A percentile compares a stretch with the other conserved stretches of the same genome.
Evolutionary conservation across 331 rosid species (phyloP).

Genomic region (Malus hybrid): DNA sequence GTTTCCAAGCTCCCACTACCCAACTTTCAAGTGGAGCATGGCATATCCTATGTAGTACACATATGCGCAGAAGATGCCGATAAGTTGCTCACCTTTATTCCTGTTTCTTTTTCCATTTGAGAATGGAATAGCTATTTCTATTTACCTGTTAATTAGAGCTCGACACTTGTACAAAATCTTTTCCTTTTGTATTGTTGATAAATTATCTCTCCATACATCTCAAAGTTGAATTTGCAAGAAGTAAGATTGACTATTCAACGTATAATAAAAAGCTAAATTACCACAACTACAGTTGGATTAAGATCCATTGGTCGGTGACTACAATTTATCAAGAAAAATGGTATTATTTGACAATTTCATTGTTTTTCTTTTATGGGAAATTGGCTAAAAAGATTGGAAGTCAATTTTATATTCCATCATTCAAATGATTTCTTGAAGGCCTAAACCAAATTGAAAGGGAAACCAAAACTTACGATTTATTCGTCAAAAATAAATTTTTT

Average conservation of each 20-base stretch:
- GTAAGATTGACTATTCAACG: not conserved
- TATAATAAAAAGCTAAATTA: too few species aligned
- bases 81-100: slow-evolving; percentile 3
- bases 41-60: not conserved
- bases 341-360: too few species aligned
- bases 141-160: not conserved
- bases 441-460: not conserved
- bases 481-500: too few species aligned
- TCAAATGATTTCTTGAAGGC: too few species aligned
- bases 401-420: too few species aligned
- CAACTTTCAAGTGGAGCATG: not conserved
- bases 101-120: not conserved
- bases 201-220: not conserved
- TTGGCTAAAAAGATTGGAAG: not conserved
- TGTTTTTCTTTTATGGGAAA: too few species aligned
- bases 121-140: too few species aligned
- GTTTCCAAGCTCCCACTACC: not conserved
- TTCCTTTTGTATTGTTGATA: too few species aligned
- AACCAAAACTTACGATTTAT: too few species aligned
- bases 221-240: not conserved
- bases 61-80: not conserved
- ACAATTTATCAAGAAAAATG: not conserved
- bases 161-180: not conserved
- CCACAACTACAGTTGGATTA: too few species aligned
- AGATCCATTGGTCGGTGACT: not conserved